Evolutionary conservation across 805 yeast genomes (phyloP).

Genomic region (Candida odintsovae): DNA sequence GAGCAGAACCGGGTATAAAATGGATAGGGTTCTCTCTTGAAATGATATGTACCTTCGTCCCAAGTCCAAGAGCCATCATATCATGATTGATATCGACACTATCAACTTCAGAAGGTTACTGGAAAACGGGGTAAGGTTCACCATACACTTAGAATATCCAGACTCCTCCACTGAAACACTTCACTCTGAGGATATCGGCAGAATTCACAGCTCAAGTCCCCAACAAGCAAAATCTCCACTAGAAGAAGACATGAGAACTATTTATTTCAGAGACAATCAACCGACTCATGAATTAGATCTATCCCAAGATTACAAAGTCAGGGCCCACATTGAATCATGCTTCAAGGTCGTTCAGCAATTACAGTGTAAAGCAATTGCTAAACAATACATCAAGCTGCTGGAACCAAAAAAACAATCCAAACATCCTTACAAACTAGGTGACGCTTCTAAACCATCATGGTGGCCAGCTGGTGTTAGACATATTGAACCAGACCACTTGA

Average conservation of each 20-base stretch:
- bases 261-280: neutral
- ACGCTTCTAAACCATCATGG: conserved; percentile 53
- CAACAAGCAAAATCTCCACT: neutral
- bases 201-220: neutral
- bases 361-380: conserved; percentile 56
- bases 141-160: neutral
- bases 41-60: neutral
- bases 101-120: neutral
- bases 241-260: neutral
- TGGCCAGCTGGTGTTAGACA: conserved; percentile 63
- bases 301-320: neutral
- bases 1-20: neutral
- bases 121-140: neutral
- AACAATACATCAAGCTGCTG: conserved; percentile 57
- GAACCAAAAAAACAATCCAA: conserved; percentile 64
- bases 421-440: conserved; percentile 55
- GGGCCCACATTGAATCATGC: conserved; percentile 9
- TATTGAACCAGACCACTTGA: conserved; percentile 69
- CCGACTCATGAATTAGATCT: neutral
- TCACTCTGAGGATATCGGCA: neutral
- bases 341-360: conserved; percentile 31
- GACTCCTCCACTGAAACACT: neutral
- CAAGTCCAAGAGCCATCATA: neutral
- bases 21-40: no score
- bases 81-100: neutral